These are phyloP conservation scores for Plasmodium sp. DNA, from an alignment of 169 alveolate species.

Conservation along the genomic window DNA sequence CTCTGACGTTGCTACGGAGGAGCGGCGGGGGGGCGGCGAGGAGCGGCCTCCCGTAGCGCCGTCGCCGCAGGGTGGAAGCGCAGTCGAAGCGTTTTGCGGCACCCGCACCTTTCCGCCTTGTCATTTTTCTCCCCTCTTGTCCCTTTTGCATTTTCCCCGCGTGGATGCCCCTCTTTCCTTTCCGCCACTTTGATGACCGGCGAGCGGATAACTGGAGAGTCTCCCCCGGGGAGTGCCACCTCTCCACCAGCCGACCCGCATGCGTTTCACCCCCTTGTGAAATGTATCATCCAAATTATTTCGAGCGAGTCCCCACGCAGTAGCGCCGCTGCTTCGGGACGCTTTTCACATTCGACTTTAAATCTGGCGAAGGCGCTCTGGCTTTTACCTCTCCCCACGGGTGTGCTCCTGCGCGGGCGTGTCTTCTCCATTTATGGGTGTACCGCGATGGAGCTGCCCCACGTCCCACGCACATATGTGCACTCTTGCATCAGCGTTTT, in stretches of 20 bases:
- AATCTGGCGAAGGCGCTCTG: background rate
- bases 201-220: background rate
- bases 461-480: background rate
- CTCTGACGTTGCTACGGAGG: background rate
- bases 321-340: background rate
- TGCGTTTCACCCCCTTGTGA: background rate
- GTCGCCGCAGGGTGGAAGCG: background rate
- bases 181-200: background rate
- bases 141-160: background rate
- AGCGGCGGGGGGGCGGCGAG: background rate
- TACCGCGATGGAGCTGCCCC: background rate
- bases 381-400: background rate
- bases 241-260: background rate
- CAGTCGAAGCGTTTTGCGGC: background rate
- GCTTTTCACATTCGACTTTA: background rate
- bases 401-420: background rate
- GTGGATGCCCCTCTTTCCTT: background rate
- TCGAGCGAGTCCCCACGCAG: background rate
- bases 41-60: background rate
- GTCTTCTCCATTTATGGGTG: background rate
- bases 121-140: background rate
- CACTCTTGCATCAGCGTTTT: background rate
- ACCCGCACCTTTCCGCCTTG: background rate
- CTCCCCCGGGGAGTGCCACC: background rate
- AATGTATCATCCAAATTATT: no score